Base-by-base conservation (phyloP, 2,329 filamentous ascomycete genomes). In the Botrytis deweyae region DNA sequence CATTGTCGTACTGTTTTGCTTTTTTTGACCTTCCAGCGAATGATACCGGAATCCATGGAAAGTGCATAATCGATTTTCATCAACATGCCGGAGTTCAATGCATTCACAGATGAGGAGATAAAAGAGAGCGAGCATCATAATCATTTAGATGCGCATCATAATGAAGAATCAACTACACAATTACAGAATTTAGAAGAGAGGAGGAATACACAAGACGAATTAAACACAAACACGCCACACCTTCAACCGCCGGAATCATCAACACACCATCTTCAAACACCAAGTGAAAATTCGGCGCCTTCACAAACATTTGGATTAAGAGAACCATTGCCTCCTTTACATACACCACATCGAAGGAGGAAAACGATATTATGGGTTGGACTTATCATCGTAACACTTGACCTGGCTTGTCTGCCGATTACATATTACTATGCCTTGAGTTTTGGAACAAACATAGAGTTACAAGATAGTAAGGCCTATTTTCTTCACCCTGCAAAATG, bases 391-490 rank as follows among this genome's bases (percentile, higher is more conserved):
- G 72, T 74, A 29, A 75, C 75, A 18, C 70, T 78, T 65, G 78
- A 80, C 73, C 75, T 80, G n/a, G 76, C 74, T 49, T 74, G 72
- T 58, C 65, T 80, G 7, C 78, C 78, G 25, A 78, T 80, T 44
- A 75, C 75, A 33, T 80, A 78, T 49, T 80, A 76, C 49, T 79
- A 79, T 75, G 77, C 78, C 18, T 75, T 80, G 61, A 77, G 75
- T 18, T 80, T 77, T 70, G 78, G 74, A 20, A 79, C 77, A 10
- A 73, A 73, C 36, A 61, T 80, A 18, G 75, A 59, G 71, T 46
- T 78, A 33, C 78, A 80, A 76, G 74, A 77, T 42, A 75, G 78
- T 78, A 77, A 52, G 75, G 20, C 33, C 18, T 29, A 7, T 33
- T n/a, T 58, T 49, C 33, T 61, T 25, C 55, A n/a, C 29, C 46